phyloP scores from a whole-genome alignment of 352 stramenopile species.

The Phytopythium vexans region DNA sequence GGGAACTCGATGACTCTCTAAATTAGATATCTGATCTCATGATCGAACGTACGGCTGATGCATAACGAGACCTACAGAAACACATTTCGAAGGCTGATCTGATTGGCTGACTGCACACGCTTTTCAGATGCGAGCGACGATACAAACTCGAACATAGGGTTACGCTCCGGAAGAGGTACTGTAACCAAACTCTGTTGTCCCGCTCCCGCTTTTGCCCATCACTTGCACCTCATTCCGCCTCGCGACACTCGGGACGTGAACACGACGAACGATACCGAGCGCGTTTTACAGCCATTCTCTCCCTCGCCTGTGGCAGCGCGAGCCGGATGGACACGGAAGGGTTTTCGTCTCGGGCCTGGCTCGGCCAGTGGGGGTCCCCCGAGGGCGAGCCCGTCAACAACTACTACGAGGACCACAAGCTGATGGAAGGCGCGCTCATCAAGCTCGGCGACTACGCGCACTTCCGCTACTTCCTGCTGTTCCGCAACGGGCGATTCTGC shows the following conservation, averaged over 20 bases:
- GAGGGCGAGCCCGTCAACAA: slow-evolving; percentile 71
- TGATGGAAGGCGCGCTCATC: slow-evolving; percentile 84
- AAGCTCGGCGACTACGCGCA: slow-evolving; percentile 86
- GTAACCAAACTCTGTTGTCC: too few species aligned
- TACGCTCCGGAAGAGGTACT: background rate
- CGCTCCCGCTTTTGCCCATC: too few species aligned
- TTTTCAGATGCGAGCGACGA: too few species aligned
- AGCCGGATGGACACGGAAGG: slow-evolving; percentile 29
- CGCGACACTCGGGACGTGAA: background rate
- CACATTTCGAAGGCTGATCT: too few species aligned
- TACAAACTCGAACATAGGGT: background rate
- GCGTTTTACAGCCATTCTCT: background rate
- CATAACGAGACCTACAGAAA: too few species aligned
- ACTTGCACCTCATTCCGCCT: background rate
- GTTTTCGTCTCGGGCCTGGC: slow-evolving; percentile 46
- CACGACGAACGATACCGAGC: background rate
- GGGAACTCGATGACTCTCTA: too few species aligned
- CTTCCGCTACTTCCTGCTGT: slow-evolving; percentile 85
- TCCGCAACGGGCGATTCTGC: slow-evolving; percentile 78
- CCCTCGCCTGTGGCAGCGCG: background rate
- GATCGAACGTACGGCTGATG: too few species aligned
- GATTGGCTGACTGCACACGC: too few species aligned
- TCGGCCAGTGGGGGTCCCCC: slow-evolving; percentile 47
- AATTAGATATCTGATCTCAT: too few species aligned
- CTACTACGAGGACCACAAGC: slow-evolving; percentile 82